Percentiles rank a stretch among this genome's conserved stretches.
Evolutionary conservation across 164 flowering plant genomes (phyloP).

Genomic region (Akebia trifoliata): DNA sequence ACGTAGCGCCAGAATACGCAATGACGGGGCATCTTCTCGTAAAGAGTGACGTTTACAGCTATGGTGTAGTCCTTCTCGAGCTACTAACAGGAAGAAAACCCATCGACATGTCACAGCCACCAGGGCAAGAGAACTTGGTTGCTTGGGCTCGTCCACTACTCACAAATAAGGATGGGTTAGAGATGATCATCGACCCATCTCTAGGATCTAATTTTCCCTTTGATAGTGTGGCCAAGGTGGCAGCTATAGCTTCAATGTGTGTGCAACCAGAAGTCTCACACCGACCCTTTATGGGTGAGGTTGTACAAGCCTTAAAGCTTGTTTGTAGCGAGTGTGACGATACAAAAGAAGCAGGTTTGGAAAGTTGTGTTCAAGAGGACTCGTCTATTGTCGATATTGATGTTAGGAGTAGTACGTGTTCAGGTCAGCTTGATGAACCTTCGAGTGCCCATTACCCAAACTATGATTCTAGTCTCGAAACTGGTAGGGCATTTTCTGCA

Average conservation of each 20-base stretch:
- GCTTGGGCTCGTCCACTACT: conserved; percentile 91
- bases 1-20: conserved; percentile 97
- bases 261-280: conserved; percentile 95
- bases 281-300: conserved; percentile 98
- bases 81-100: conserved; percentile 90
- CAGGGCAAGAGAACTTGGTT: conserved; percentile 81
- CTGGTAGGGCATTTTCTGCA: conserved; percentile 41
- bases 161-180: conserved; percentile 66
- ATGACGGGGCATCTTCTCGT: conserved; percentile 99
- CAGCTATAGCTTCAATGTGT: conserved; percentile 98
- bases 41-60: conserved; percentile 96
- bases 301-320: conserved; percentile 91
- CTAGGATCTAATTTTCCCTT: conserved; percentile 51
- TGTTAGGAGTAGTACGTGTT: conserved; percentile 26
- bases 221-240: conserved; percentile 81
- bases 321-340: conserved; percentile 73
- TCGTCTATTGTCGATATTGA: conserved; percentile 38
- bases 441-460: conserved; percentile 25
- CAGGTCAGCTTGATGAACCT: conserved; percentile 28
- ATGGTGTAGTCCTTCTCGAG: conserved; percentile 95
- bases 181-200: conserved; percentile 51
- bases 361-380: conserved; percentile 41
- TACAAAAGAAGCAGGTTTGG: conserved; percentile 37
- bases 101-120: conserved; percentile 87
- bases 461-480: conserved; percentile 34